Conservation (phyloP, 805 yeast genomes). For the Isabelozyma pseudorhagii region DNA sequence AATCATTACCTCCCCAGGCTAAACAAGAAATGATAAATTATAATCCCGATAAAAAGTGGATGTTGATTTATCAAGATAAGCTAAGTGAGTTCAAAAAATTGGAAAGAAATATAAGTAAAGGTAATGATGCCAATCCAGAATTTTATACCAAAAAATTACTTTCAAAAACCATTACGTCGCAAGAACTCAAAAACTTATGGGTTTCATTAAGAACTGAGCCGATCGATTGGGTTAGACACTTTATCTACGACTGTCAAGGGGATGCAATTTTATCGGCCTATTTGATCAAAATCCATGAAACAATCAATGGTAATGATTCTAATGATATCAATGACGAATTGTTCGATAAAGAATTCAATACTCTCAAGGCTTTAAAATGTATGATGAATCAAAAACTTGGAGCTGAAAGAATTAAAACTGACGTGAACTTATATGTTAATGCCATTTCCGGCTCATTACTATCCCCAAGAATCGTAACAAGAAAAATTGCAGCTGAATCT, state of each 20-base stretch:
- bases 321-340: conserved; percentile 46
- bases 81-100: conserved; percentile 68
- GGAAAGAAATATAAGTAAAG: conserved; percentile 21
- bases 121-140: conserved; percentile 53
- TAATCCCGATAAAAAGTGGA: conserved; percentile 81
- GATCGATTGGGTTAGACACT: conserved; percentile 71
- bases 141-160: conserved; percentile 73
- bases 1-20: conserved; percentile 65
- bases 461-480: conserved; percentile 71
- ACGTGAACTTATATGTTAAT: conserved; percentile 43
- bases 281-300: conserved; percentile 47
- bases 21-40: conserved; percentile 73
- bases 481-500: conserved; percentile 78
- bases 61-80: conserved; percentile 83
- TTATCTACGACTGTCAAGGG: conserved; percentile 74
- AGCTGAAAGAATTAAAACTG: conserved; percentile 53
- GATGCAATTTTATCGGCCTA: conserved; percentile 70
- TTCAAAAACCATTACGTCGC: conserved; percentile 62
- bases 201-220: conserved; percentile 92
- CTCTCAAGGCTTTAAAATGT: conserved; percentile 76
- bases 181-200: conserved; percentile 79
- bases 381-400: conserved; percentile 64
- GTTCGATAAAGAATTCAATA: conserved; percentile 68
- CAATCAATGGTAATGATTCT: conserved; percentile 25
- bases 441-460: conserved; percentile 70